A percentile compares a stretch with the other conserved stretches of the same genome.
phyloP scores from a whole-genome alignment of 306 rosid genomes.

The Cercis canadensis region DNA sequence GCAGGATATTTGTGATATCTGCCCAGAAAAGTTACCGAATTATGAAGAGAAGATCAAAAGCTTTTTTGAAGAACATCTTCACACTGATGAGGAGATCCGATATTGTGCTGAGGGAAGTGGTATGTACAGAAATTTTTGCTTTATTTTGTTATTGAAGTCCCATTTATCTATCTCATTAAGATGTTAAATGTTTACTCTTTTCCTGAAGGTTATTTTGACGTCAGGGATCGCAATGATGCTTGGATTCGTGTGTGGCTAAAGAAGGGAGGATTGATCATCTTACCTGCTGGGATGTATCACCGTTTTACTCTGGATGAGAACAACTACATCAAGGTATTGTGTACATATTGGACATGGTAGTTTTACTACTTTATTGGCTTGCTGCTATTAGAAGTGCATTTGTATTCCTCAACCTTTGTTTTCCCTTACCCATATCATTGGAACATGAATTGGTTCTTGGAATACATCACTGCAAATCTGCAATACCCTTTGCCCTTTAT shows the following conservation, averaged over 20 bases:
- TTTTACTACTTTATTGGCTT: neutral
- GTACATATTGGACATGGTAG: slow-evolving; percentile 24
- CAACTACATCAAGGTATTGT: slow-evolving; percentile 90
- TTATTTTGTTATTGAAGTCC: slow-evolving; percentile 20
- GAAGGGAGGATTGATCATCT: slow-evolving; percentile 95
- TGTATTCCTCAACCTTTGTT: slow-evolving; percentile 1
- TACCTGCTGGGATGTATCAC: slow-evolving; percentile 98
- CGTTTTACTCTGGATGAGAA: slow-evolving; percentile 90
- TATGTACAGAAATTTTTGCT: slow-evolving; percentile 36
- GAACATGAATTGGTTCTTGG: slow-evolving; percentile 5
- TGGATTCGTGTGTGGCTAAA: slow-evolving; percentile 96
- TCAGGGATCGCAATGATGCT: slow-evolving; percentile 76
- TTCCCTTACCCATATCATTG: slow-evolving; percentile 1
- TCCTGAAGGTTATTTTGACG: slow-evolving; percentile 91
- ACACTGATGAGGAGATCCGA: slow-evolving; percentile 98
- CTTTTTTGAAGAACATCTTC: slow-evolving; percentile 94
- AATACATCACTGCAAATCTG: neutral
- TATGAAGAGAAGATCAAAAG: slow-evolving; percentile 91
- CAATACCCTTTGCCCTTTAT: slow-evolving; percentile 13
- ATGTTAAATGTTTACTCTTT: slow-evolving; percentile 36
- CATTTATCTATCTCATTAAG: neutral
- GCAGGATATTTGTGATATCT: slow-evolving; percentile 94
- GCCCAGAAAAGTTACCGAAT: slow-evolving; percentile 92
- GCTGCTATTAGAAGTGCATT: neutral
- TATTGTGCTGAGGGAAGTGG: slow-evolving; percentile 92